Base-by-base conservation (phyloP, 768 basidiomycete species). In the Hemileccinum rubropunctum region DNA sequence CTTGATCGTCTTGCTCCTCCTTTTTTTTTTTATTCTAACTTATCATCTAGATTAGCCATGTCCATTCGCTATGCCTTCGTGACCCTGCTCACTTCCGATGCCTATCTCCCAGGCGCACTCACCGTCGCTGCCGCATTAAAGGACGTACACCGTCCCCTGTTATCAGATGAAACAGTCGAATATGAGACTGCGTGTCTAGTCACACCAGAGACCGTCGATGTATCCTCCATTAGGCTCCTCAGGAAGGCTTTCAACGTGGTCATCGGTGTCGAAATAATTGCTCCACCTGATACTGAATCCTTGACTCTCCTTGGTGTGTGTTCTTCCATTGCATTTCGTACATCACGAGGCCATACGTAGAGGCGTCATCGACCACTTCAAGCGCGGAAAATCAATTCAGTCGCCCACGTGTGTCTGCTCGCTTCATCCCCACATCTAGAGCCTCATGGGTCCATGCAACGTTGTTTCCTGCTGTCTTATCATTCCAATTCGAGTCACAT, bases 31-130 rank as follows among this genome's bases (percentile, higher is more conserved):
- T 28, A 39, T 40, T 27, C 44, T 56, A 57, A 60, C 49, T 65
- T 67, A 60, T 58, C 39, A 41, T n/a, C 52, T 23, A 44, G 35
- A 38, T 15, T 54, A 59, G 67, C 59, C 62, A 88, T 87, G 86
- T 76, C 82, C 70, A 50, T 62, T 74, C 75, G 74, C 67, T 85
- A 80, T 78, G 91, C 91, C 60, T 91, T 97, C 68, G 91, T 88
- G 58, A 91, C 95, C 36, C 87, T 99, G 58, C 72, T 98, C 61
- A 93, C 95, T 48, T 91, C 93, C 28, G 88, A 95, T 65, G 76
- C 78, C 23, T 99, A 99, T 73, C 84, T 98, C 45, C 91, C 92
- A 30, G 97, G 97, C 47, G 94, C 89, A 30, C 84, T 98, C 58
- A 81, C 88, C 51, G 77, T 93, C 61, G 88, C 82, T 28, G 89